phyloP scores from a whole-genome alignment of 768 basidiomycete genomes.

The Leccinum boreale region DNA sequence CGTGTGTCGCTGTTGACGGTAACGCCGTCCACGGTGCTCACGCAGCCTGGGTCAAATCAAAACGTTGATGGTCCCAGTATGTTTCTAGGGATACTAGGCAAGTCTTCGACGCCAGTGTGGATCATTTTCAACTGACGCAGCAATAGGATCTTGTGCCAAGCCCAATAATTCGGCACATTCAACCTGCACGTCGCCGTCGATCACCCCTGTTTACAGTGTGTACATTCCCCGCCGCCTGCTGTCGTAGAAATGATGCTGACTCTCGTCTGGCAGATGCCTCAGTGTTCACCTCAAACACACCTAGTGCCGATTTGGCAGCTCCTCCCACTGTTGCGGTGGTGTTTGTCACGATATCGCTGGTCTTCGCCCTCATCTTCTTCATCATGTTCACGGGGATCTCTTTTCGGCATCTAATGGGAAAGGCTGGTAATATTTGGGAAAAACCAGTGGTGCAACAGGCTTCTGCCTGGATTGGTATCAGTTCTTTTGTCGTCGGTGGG shows the following conservation, averaged over 20 bases:
- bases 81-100: constrained; percentile 66
- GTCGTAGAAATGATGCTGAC: background rate
- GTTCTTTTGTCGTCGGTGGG: constrained; percentile 72
- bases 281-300: constrained; percentile 54
- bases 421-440: constrained; percentile 46
- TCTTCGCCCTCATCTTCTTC: constrained; percentile 59
- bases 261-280: constrained; percentile 50
- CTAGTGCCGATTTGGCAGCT: constrained; percentile 52
- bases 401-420: constrained; percentile 62
- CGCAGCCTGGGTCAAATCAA: constrained; percentile 30
- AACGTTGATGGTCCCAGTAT: constrained; percentile 64
- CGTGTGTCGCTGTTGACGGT: constrained; percentile 66
- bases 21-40: constrained; percentile 48
- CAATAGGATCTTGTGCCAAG: constrained; percentile 65
- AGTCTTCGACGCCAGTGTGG: constrained; percentile 7
- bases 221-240: background rate
- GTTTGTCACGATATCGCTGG: constrained; percentile 61
- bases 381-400: constrained; percentile 62
- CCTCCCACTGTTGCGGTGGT: constrained; percentile 59
- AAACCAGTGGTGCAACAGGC: constrained; percentile 54
- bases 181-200: constrained; percentile 53
- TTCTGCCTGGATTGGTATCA: constrained; percentile 73
- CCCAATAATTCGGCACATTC: constrained; percentile 44
- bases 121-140: background rate
- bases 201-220: constrained; percentile 64